Base-by-base conservation (phyloP, 257 asterid species). In the Nyctanthes arbortristis region DNA sequence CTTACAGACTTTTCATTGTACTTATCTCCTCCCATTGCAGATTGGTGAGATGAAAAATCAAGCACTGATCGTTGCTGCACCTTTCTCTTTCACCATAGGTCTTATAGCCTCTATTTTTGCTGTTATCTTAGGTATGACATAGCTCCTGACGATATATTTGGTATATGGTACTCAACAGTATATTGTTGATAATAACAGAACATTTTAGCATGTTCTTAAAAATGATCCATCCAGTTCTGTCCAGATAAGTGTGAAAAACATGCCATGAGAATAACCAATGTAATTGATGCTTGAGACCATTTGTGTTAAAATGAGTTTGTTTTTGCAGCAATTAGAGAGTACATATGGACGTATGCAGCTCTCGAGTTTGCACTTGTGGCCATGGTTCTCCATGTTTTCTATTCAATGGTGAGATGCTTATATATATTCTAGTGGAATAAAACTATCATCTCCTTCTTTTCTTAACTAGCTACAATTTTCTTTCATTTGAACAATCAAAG, bases 281-380 rank as follows among this genome's bases (percentile, higher is more conserved):
- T 65, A 20, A 40, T 62, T 47, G 13, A 6, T 37, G 47, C 35
- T 52, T 63, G 39, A 56, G 14, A 47, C 57, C 45, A 36, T 72
- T 61, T 59, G 36, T 67, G 69, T 57, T 68, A 49, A 62, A 9
- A 49, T 25, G 60, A 39, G 34, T 75, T 14, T 71, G 22, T 68
- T 75, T 71, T 52, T 84, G 84, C 98, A 93, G 96, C 98, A 32
- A 77, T 78, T 29, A 84, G 72, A 79, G 96, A 89, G 82, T 84
- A 87, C 74, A 68, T 81, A 78, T 91, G 96, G 96, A 88, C 94
- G 10, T 93, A 80, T 45, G 91, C 96, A 16, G 94, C 96, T 72
- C 81, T 93, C 28, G 96, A 93, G 72, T 93, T 93, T 71, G 92
- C 82, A 0, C 86, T 93, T 32, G 81, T 86, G 58, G 92, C 94